A percentile compares a stretch with the other conserved stretches of the same genome.
phyloP scores from a whole-genome alignment of 352 stramenopile species.

The Halophytophthora batemanensis region DNA sequence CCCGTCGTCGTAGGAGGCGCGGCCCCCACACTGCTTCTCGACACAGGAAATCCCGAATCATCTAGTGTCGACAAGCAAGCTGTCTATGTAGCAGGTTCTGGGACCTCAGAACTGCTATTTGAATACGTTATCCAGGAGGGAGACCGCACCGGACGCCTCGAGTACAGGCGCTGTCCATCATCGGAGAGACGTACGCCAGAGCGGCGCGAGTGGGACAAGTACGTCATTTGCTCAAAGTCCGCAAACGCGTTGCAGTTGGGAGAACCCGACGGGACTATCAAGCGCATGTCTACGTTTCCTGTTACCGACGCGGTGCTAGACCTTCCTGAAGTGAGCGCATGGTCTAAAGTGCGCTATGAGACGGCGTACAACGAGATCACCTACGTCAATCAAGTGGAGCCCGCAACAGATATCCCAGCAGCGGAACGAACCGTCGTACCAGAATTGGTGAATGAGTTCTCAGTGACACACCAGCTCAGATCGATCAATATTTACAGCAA shows the following conservation, averaged over 20 bases:
- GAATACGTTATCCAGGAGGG: slow-evolving; percentile 46
- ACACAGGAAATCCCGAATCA: slow-evolving; percentile 17
- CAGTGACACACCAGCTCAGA: slow-evolving; percentile 33
- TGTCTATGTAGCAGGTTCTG: slow-evolving; percentile 41
- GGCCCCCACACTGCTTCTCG: slow-evolving; percentile 35
- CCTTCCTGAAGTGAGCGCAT: slow-evolving; percentile 60
- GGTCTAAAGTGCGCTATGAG: slow-evolving; percentile 49
- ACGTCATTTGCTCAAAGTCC: slow-evolving; percentile 39
- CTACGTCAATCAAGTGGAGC: slow-evolving; percentile 56
- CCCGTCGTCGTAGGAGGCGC: slow-evolving; percentile 45
- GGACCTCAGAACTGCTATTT: slow-evolving; percentile 40
- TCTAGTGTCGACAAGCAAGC: slow-evolving; percentile 19
- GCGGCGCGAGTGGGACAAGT: slow-evolving; percentile 42
- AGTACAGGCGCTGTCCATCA: slow-evolving; percentile 51
- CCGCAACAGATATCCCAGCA: slow-evolving; percentile 20
- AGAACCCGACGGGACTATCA: slow-evolving; percentile 36
- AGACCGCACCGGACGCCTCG: slow-evolving; percentile 55
- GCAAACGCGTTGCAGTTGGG: slow-evolving; percentile 49
- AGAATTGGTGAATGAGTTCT: slow-evolving; percentile 36
- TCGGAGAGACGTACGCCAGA: slow-evolving; percentile 19
- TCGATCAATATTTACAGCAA: slow-evolving; percentile 61
- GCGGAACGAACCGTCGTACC: neutral
- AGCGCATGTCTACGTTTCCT: slow-evolving; percentile 36
- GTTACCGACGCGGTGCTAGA: slow-evolving; percentile 49
- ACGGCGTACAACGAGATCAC: slow-evolving; percentile 28